Evolutionary conservation across 2,329 filamentous ascomycete genomes (phyloP).

Genomic region (Moelleriella libera): DNA sequence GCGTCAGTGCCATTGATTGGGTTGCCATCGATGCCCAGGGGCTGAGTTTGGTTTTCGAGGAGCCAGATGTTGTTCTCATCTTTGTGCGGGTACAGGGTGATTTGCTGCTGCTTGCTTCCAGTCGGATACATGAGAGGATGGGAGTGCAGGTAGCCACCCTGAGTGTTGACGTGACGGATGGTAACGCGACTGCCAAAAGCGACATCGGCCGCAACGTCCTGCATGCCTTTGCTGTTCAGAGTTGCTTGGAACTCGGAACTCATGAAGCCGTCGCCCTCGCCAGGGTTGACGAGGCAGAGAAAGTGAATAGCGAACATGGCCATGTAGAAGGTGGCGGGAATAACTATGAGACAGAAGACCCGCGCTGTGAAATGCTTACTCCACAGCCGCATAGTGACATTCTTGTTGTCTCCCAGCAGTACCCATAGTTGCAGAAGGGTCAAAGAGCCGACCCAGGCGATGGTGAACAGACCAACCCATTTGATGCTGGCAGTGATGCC

Average conservation of each 20-base stretch:
- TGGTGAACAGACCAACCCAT: conserved; percentile 98
- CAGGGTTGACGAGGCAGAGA: conserved; percentile 80
- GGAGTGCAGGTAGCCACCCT: conserved; percentile 94
- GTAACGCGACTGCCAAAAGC: conserved; percentile 74
- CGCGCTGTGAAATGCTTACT: conserved; percentile 91
- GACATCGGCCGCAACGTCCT: conserved; percentile 85
- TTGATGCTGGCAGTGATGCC: conserved; percentile 92
- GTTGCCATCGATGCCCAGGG: conserved; percentile 60
- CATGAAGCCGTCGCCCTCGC: conserved; percentile 98
- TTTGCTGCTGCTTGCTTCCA: conserved; percentile 96
- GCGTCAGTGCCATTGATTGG: conserved; percentile 68
- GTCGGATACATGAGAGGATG: conserved; percentile 95
- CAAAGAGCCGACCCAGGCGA: conserved; percentile 90
- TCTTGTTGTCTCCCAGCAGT: conserved; percentile 75
- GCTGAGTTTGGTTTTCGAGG: conserved; percentile 91
- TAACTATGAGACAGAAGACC: conserved; percentile 78
- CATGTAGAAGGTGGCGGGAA: conserved; percentile 84
- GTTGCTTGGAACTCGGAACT: conserved; percentile 98
- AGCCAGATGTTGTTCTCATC: conserved; percentile 96
- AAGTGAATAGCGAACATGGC: conserved; percentile 98
- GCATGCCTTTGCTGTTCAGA: conserved; percentile 91
- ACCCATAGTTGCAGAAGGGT: conserved; percentile 92
- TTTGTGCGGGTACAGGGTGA: conserved; percentile 97
- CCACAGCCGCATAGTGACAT: conserved; percentile 72
- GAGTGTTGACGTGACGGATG: conserved; percentile 90